These are phyloP conservation scores for Flaveria robusta DNA, from an alignment of 129 eudicot genomes.

Conservation along the genomic window DNA sequence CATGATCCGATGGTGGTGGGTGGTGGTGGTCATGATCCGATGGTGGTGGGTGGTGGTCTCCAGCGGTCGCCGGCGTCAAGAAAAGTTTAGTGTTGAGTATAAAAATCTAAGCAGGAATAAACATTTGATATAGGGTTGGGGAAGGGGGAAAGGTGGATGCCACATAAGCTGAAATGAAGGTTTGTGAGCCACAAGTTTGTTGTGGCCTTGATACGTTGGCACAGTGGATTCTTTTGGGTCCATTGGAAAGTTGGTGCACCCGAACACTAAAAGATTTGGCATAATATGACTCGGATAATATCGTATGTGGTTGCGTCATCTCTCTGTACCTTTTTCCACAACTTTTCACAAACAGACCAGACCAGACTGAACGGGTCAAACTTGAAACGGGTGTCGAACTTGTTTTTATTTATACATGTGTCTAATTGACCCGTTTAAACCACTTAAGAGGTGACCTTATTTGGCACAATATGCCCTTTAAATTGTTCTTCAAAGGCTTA, in stretches of 20 bases:
- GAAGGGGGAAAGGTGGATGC: constrained; percentile 32
- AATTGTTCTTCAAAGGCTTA: too few species aligned
- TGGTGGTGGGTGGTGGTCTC: constrained; percentile 1
- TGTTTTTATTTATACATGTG: not conserved
- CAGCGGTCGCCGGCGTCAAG: constrained; percentile 6
- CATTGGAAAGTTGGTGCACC: constrained; percentile 16
- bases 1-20: constrained; percentile 12
- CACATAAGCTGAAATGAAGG: constrained; percentile 32
- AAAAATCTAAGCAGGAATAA: constrained; percentile 33
- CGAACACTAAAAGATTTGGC: constrained; percentile 36
- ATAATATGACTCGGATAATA: constrained; percentile 24
- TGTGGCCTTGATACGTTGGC: constrained; percentile 56
- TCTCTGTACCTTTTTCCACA: not conserved
- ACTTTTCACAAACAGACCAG: not conserved
- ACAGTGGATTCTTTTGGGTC: constrained; percentile 42
- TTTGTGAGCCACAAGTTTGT: constrained; percentile 60
- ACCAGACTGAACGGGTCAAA: too few species aligned
- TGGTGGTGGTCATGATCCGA: constrained; percentile 17
- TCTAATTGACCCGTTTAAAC: too few species aligned
- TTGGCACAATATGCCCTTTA: too few species aligned
- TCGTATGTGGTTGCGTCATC: constrained; percentile 26
- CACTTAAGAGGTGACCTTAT: too few species aligned
- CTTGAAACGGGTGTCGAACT: too few species aligned
- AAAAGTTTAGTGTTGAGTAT: constrained; percentile 2
- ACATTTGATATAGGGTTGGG: constrained; percentile 14